Evolutionary conservation across 306 rosid species (phyloP).

Genomic region (Cucurbita pepo): DNA sequence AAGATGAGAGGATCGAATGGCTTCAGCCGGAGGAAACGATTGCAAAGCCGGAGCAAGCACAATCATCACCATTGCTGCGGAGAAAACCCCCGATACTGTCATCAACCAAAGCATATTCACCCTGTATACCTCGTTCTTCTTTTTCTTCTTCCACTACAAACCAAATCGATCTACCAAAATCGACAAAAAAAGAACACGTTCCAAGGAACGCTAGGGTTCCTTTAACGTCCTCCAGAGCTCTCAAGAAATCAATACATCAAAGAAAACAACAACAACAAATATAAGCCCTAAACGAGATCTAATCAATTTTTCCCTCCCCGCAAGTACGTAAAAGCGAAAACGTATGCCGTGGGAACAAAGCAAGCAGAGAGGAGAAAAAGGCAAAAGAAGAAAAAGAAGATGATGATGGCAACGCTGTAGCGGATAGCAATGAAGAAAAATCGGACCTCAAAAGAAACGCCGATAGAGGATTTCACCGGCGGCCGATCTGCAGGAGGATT

Average conservation of each 20-base stretch:
- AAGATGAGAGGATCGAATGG: slow-evolving; percentile 38
- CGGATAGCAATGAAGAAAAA: slow-evolving; percentile 10
- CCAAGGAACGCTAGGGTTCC: slow-evolving; percentile 17
- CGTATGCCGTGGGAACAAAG: slow-evolving; percentile 30
- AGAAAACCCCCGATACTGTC: slow-evolving; percentile 29
- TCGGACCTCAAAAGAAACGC: background rate
- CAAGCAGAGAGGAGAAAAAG: slow-evolving; percentile 10
- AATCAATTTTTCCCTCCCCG: slow-evolving; percentile 2
- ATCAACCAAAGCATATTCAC: slow-evolving; percentile 28
- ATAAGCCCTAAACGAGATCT: background rate
- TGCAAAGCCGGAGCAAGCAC: slow-evolving; percentile 45
- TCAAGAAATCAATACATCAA: background rate
- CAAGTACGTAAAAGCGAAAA: slow-evolving; percentile 10
- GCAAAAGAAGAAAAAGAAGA: slow-evolving; percentile 11
- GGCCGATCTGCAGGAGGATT: background rate
- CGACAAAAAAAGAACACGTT: background rate
- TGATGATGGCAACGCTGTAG: background rate
- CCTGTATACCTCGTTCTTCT: slow-evolving; percentile 5
- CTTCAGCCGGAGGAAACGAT: slow-evolving; percentile 48
- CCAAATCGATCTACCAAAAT: slow-evolving; percentile 9
- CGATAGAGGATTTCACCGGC: background rate
- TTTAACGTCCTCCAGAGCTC: slow-evolving; percentile 17
- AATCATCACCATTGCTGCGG: slow-evolving; percentile 38
- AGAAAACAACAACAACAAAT: background rate
- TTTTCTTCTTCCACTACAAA: slow-evolving; percentile 14